Evolutionary conservation across 2,329 filamentous ascomycete species (phyloP), one percentile per base, ranked within the genome.

Genomic region (Aureobasidium namibiae): DNA sequence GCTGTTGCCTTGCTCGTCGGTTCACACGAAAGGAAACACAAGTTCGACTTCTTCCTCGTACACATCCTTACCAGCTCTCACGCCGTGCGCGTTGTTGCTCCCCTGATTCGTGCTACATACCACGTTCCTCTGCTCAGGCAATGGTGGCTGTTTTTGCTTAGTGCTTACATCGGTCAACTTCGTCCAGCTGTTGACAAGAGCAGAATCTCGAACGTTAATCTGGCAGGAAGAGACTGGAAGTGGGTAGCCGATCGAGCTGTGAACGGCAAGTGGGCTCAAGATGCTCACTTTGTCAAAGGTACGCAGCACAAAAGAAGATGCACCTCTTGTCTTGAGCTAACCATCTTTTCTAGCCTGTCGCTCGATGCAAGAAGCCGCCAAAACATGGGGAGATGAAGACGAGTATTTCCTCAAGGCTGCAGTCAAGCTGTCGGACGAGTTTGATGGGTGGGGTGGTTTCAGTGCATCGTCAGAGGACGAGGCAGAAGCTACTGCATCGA

Each of bases 201-300:
- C 60, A 78, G 81, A 29, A 80, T 94, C 60, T 77, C 79, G 5
- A 70, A 78, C 0, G 78, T 80, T 42, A 83, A 90, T 45, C 66
- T 84, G n/a, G 79, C 82, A 39, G 82, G 78, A 1, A 84, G 85
- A 66, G 79, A 82, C 52, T 99, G 94, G 94, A 81, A 83, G 6
- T 89, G 88, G 72, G 87, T 92, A 5, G 80, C 86, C 56, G 76
- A 88, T 56, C 82, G 84, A 72, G 90, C 88, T 2, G 68, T 96
- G 18, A 83, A 82, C 56, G 86, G 87, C 10, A 72, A 81, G 54
- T 84, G 85, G 74, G 78, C 83, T 10, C 83, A 81, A 1, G 90
- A 97, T 74, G 82, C 89, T 18, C 89, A 95, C 73, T 96, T 85
- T 68, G 85, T 97, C 33, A 95, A 96, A 75, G 84, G 88, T 85